Percentiles rank a stretch among this genome's conserved stretches.
Conservation (phyloP, 371 early-diverging fungal species). For the Mortierella sp. region DNA sequence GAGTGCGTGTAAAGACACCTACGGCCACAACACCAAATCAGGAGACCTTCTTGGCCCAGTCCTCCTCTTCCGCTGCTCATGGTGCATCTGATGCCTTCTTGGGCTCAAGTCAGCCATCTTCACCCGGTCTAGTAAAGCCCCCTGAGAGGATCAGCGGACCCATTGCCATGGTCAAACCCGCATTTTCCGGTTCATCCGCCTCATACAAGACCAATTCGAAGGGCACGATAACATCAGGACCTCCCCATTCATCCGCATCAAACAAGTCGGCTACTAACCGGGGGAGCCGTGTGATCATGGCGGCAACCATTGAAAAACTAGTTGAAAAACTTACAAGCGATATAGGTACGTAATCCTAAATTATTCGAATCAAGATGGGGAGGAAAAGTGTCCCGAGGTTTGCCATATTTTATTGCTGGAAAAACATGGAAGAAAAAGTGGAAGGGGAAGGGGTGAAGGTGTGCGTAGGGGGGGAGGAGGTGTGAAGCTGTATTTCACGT, state of each 20-base stretch:
- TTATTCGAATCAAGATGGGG: background rate
- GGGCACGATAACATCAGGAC: background rate
- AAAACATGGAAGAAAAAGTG: background rate
- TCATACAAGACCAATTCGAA: constrained; percentile 15
- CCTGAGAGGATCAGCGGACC: constrained; percentile 16
- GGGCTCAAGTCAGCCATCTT: constrained; percentile 7
- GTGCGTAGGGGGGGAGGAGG: background rate
- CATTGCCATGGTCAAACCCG: constrained; percentile 12
- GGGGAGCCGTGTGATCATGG: constrained; percentile 61
- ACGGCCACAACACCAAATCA: background rate
- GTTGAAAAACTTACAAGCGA: constrained; percentile 74
- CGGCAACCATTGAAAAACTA: constrained; percentile 76
- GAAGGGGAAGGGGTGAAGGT: background rate
- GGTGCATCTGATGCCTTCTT: constrained; percentile 1
- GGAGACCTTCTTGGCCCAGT: constrained; percentile 2
- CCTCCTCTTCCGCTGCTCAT: background rate
- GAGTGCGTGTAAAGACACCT: constrained; percentile 9
- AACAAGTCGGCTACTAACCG: background rate
- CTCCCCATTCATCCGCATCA: background rate
- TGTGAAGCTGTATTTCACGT: constrained; percentile 9
- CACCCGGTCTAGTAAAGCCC: constrained; percentile 16
- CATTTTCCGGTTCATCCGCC: background rate
- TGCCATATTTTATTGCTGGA: background rate
- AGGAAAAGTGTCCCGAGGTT: background rate
- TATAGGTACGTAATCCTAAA: constrained; percentile 60